Conservation (phyloP, 306 rosid species). For the Ochetophila trinervis region DNA sequence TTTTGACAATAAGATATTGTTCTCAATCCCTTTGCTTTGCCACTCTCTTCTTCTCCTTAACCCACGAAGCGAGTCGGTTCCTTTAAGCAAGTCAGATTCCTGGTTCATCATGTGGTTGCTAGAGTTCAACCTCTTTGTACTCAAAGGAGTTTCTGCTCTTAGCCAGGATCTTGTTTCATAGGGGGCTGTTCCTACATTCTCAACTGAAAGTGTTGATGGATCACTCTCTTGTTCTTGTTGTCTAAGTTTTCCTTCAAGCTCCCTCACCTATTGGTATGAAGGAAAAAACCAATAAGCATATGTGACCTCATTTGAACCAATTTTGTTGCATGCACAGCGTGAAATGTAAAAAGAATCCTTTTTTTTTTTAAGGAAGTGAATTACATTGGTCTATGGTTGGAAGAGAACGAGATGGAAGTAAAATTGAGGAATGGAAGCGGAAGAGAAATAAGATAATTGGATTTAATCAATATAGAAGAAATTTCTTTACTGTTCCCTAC, state of each 20-base stretch:
- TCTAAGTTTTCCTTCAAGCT: constrained; percentile 19
- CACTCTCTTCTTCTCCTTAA: constrained; percentile 18
- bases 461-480: neutral
- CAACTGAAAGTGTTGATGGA: neutral
- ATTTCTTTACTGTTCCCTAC: no score
- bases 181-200: constrained; percentile 4
- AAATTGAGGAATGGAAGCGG: no score
- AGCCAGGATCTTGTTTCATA: neutral
- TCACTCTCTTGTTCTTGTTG: constrained; percentile 6
- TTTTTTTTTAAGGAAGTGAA: constrained; percentile 14
- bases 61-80: constrained; percentile 16
- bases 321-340: constrained; percentile 1
- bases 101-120: constrained; percentile 2
- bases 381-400: neutral
- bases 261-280: constrained; percentile 8
- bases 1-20: neutral
- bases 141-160: constrained; percentile 13
- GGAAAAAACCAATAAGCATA: neutral
- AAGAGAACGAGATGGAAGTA: neutral
- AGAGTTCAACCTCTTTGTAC: neutral
- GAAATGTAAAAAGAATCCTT: constrained; percentile 10
- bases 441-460: no score
- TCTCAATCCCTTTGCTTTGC: constrained; percentile 17
- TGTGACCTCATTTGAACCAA: neutral
- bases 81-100: constrained; percentile 20